Evolutionary conservation across 2,329 filamentous ascomycete species (phyloP).

Genomic region (Neopestalotiopsis clavispora): DNA sequence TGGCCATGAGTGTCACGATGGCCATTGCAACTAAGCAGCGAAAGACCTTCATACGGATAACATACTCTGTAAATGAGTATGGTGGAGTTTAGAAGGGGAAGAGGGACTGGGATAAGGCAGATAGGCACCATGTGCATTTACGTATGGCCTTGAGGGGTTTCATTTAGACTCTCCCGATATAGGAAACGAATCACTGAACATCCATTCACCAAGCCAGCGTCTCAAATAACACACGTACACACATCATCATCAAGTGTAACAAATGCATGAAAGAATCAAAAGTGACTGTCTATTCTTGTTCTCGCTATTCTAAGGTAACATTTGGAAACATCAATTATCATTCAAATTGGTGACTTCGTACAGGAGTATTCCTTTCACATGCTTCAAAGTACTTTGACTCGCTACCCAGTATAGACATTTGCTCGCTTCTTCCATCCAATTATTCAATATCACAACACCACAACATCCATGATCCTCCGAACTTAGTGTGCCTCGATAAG

Average conservation of each 20-base stretch:
- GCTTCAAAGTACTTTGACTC: slow-evolving; percentile 8
- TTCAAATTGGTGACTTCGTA: neutral
- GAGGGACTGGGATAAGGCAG: too few species aligned
- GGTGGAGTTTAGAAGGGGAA: too few species aligned
- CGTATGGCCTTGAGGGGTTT: too few species aligned
- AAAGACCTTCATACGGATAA: neutral
- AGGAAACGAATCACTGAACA: too few species aligned
- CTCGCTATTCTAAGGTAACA: slow-evolving; percentile 5
- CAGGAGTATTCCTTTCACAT: slow-evolving; percentile 12
- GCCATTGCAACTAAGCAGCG: neutral
- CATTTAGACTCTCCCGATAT: too few species aligned
- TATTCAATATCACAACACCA: neutral
- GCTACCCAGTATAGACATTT: neutral
- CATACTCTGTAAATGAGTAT: too few species aligned
- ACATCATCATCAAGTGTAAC: neutral
- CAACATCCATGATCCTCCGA: neutral
- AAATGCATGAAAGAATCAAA: neutral
- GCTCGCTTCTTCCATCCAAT: neutral
- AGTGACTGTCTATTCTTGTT: slow-evolving; percentile 10
- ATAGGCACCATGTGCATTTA: too few species aligned
- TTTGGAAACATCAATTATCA: neutral
- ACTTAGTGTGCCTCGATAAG: neutral
- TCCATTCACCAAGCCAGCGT: neutral
- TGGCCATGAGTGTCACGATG: neutral
- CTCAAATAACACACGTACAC: neutral